Percentiles rank a stretch among this genome's conserved stretches.
phyloP scores from a whole-genome alignment of 768 basidiomycete species.

The Lyophyllum decastes region DNA sequence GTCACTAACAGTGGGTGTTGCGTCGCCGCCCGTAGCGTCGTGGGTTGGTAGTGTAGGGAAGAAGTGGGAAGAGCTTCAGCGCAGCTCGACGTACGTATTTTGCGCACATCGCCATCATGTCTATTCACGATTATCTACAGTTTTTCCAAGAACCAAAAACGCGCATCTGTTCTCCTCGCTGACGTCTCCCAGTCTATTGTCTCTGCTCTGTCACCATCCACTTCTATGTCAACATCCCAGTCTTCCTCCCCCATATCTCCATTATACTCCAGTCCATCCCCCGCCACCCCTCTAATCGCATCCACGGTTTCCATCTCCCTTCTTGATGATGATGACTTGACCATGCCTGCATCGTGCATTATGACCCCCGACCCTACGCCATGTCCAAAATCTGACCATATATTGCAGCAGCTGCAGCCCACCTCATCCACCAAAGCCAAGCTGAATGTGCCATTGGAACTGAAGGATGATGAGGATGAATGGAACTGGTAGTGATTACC shows the following conservation, averaged over 20 bases:
- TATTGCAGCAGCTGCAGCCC: not conserved
- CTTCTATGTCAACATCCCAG: conserved; percentile 25
- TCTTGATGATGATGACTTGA: conserved; percentile 40
- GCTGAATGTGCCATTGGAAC: conserved; percentile 11
- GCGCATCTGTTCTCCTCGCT: conserved; percentile 64
- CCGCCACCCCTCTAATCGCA: conserved; percentile 17
- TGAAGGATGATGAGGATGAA: conserved; percentile 48
- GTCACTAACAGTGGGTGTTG: conserved; percentile 26
- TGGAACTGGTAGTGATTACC: conserved; percentile 62
- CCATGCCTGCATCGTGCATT: conserved; percentile 25
- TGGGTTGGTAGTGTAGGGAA: conserved; percentile 65
- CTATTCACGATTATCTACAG: no score
- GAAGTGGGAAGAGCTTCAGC: conserved; percentile 60
- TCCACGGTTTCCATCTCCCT: conserved; percentile 28
- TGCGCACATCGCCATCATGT: no score
- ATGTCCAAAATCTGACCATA: not conserved
- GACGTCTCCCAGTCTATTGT: conserved; percentile 63
- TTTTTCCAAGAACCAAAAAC: conserved; percentile 68
- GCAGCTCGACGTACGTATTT: conserved; percentile 47
- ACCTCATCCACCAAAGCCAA: not conserved
- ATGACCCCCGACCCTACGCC: conserved; percentile 29
- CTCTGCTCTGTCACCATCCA: conserved; percentile 43
- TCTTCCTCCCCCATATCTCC: conserved; percentile 21
- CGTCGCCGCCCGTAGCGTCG: conserved; percentile 28
- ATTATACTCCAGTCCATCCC: conserved; percentile 16